Evolutionary conservation across 176 grass and related monocot species (phyloP).

Genomic region (Oryza australiensis): DNA sequence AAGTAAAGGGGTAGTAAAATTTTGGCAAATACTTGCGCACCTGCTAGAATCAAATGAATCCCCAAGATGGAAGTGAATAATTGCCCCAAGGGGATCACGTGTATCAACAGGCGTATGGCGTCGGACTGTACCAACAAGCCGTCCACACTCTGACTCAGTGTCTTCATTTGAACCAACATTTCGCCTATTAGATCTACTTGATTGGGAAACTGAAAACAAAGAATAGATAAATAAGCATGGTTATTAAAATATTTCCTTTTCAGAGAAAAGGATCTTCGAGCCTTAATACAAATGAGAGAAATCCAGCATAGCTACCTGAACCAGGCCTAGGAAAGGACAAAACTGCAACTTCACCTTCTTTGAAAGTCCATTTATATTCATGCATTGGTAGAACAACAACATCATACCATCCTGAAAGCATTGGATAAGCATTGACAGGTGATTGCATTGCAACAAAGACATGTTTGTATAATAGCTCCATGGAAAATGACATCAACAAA

Average conservation of each 20-base stretch:
- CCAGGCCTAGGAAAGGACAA: slow-evolving; percentile 73
- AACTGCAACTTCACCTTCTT: slow-evolving; percentile 97
- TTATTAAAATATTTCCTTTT: not conserved
- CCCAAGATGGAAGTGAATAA: slow-evolving; percentile 90
- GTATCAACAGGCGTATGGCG: slow-evolving; percentile 90
- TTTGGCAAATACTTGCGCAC: slow-evolving; percentile 29
- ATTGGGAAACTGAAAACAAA: slow-evolving; percentile 52
- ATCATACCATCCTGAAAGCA: slow-evolving; percentile 93
- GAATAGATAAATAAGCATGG: slow-evolving; percentile 22
- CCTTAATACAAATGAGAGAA: slow-evolving; percentile 25
- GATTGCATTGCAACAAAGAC: slow-evolving; percentile 12
- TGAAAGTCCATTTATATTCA: slow-evolving; percentile 98
- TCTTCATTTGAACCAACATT: slow-evolving; percentile 56
- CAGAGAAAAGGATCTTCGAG: not conserved
- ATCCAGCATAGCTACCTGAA: slow-evolving; percentile 56
- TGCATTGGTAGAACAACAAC: slow-evolving; percentile 70
- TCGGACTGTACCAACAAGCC: slow-evolving; percentile 85
- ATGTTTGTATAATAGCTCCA: slow-evolving; percentile 12
- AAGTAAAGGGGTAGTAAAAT: not conserved
- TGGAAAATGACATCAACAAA: not conserved
- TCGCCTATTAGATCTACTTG: slow-evolving; percentile 74
- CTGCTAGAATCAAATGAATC: slow-evolving; percentile 88
- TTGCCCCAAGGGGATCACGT: slow-evolving; percentile 80
- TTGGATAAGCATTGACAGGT: slow-evolving; percentile 20
- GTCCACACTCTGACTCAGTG: slow-evolving; percentile 54